These are phyloP conservation scores for Viola pubescens DNA, from an alignment of 441 rosid genomes.

Conservation along the genomic window DNA sequence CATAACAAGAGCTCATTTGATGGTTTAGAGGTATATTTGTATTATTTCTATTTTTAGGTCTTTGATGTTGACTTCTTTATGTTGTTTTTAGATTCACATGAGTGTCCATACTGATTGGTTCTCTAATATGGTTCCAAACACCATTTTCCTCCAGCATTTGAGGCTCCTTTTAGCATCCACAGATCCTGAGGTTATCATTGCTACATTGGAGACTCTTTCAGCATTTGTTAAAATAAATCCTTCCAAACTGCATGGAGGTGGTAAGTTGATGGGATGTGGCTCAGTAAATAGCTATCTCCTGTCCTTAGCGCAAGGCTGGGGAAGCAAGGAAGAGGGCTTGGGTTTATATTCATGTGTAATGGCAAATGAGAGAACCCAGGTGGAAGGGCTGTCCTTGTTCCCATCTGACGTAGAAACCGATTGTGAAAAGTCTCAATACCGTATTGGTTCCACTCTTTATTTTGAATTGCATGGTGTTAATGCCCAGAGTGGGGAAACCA, in stretches of 20 bases:
- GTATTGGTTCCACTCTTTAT: slow-evolving; percentile 88
- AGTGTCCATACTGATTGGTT: slow-evolving; percentile 9
- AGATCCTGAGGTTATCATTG: slow-evolving; percentile 90
- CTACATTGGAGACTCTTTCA: slow-evolving; percentile 81
- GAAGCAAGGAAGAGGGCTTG: slow-evolving; percentile 99
- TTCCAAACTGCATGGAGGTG: slow-evolving; percentile 82
- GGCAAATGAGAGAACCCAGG: slow-evolving; percentile 83
- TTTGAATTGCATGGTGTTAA: slow-evolving; percentile 75
- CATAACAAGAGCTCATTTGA: slow-evolving; percentile 90
- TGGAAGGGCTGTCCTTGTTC: slow-evolving; percentile 79
- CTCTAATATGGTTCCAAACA: slow-evolving; percentile 17
- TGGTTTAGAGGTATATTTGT: slow-evolving; percentile 76
- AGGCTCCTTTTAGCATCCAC: slow-evolving; percentile 89
- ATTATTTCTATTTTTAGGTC: neutral
- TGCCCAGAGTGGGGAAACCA: slow-evolving; percentile 36
- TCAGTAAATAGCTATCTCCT: slow-evolving; percentile 74
- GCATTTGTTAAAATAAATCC: slow-evolving; percentile 87
- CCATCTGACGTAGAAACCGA: slow-evolving; percentile 66
- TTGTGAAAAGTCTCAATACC: slow-evolving; percentile 49
- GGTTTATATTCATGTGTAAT: slow-evolving; percentile 89
- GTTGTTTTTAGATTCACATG: neutral
- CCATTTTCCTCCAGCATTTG: slow-evolving; percentile 61
- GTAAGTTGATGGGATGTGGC: slow-evolving; percentile 84
- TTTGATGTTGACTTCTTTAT: neutral
- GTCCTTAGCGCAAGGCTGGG: slow-evolving; percentile 98